Percentiles rank a stretch among this genome's conserved stretches.
Evolutionary conservation across 768 basidiomycete species (phyloP).

Genomic region (Trametes cubensis): DNA sequence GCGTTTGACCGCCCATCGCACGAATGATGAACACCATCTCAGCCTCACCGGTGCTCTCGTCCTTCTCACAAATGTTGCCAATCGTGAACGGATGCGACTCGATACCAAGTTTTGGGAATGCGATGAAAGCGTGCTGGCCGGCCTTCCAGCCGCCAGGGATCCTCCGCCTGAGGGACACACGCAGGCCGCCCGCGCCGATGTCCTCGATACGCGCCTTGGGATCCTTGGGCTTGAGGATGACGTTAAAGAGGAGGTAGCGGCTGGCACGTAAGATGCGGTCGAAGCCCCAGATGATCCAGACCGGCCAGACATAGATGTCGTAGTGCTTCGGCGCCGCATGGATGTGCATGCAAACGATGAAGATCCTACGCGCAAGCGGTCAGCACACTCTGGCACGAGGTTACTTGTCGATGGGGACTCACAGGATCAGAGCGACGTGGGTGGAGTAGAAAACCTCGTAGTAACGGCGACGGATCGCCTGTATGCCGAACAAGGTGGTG

Average conservation of each 20-base stretch:
- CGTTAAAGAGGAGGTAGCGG: conserved; percentile 46
- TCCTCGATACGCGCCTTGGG: conserved; percentile 41
- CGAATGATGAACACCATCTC: conserved; percentile 58
- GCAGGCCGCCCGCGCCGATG: conserved; percentile 47
- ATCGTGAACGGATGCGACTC: conserved; percentile 57
- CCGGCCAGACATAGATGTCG: conserved; percentile 50
- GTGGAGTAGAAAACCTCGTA: conserved; percentile 44
- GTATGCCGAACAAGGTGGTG: conserved; percentile 41
- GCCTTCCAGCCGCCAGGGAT: conserved; percentile 49
- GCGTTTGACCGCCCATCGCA: conserved; percentile 54
- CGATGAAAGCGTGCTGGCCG: conserved; percentile 53
- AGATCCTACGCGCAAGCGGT: conserved; percentile 35
- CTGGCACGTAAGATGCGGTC: conserved; percentile 45
- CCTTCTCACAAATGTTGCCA: conserved; percentile 42
- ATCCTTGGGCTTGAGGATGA: conserved; percentile 36
- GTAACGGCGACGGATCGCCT: conserved; percentile 42
- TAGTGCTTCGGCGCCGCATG: conserved; percentile 34
- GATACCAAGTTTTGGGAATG: conserved; percentile 47
- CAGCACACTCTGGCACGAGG: background rate
- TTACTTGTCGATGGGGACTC: conserved; percentile 7
- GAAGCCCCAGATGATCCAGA: conserved; percentile 49
- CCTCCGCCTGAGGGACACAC: conserved; percentile 43
- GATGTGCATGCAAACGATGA: conserved; percentile 44
- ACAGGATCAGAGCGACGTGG: conserved; percentile 34
- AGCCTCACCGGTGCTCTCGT: conserved; percentile 29